Evolutionary conservation across 257 asterid species (phyloP).

Genomic region (Lavandula angustifolia): DNA sequence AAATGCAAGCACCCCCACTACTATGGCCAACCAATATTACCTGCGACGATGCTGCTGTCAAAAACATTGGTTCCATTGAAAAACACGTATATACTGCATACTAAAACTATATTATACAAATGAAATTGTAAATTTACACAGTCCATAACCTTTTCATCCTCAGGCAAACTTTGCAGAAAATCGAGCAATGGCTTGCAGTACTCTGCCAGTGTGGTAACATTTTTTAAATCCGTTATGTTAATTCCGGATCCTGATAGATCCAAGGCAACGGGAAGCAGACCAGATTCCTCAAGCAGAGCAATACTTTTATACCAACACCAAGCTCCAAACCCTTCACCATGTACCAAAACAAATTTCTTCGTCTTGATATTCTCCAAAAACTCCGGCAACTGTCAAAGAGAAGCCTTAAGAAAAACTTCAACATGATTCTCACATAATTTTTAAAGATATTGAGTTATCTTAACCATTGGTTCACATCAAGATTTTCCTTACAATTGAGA

Average conservation of each 20-base stretch:
- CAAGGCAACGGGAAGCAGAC: slow-evolving; percentile 69
- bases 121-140: neutral
- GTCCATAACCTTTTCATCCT: slow-evolving; percentile 69
- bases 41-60: slow-evolving; percentile 38
- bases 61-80: neutral
- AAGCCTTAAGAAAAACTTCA: slow-evolving; percentile 6
- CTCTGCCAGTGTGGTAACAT: slow-evolving; percentile 58
- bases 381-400: slow-evolving; percentile 63
- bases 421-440: slow-evolving; percentile 8
- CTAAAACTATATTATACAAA: neutral
- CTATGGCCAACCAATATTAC: slow-evolving; percentile 96
- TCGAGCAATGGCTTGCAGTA: slow-evolving; percentile 83
- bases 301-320: slow-evolving; percentile 99
- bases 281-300: slow-evolving; percentile 84
- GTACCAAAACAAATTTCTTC: slow-evolving; percentile 83
- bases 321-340: slow-evolving; percentile 99
- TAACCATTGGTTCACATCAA: neutral
- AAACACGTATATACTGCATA: neutral
- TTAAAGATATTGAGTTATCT: neutral
- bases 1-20: slow-evolving; percentile 92
- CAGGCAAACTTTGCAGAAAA: slow-evolving; percentile 70
- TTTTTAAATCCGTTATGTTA: slow-evolving; percentile 62
- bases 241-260: slow-evolving; percentile 95
- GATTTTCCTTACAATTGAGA: neutral
- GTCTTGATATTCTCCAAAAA: slow-evolving; percentile 78